Evolutionary conservation across 1,284 basidiomycete genomes (phyloP).

Genomic region (Inonotus hispidus): DNA sequence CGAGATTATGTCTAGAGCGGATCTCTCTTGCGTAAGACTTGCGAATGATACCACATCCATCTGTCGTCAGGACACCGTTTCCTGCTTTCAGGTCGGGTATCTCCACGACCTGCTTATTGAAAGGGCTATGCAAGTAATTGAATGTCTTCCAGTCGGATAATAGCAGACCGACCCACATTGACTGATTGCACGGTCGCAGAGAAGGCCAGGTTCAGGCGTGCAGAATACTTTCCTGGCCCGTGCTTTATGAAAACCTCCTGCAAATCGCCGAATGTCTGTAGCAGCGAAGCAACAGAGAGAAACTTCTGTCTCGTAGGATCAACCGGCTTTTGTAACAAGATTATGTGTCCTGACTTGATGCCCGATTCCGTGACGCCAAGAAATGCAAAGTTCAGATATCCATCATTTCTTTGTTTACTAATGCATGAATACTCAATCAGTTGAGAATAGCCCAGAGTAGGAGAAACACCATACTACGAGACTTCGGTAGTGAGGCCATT

Average conservation of each 20-base stretch:
- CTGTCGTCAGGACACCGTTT: constrained; percentile 23
- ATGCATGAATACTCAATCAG: not conserved
- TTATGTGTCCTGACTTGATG: constrained; percentile 21
- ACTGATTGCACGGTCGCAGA: constrained; percentile 22
- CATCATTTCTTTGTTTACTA: not conserved
- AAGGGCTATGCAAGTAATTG: constrained; percentile 16
- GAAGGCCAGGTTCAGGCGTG: constrained; percentile 25
- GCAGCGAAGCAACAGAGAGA: constrained; percentile 20
- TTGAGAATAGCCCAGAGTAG: not conserved
- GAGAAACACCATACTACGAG: not conserved
- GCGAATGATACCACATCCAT: constrained; percentile 26
- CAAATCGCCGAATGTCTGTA: constrained; percentile 22
- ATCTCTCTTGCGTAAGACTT: constrained; percentile 22
- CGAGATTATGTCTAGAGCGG: constrained; percentile 13
- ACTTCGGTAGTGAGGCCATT: not conserved
- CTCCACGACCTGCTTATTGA: constrained; percentile 6
- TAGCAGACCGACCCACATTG: constrained; percentile 16
- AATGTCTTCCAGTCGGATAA: not conserved
- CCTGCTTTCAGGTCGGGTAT: constrained; percentile 21
- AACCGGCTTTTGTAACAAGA: constrained; percentile 20
- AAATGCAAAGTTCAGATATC: not conserved
- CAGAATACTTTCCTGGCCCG: constrained; percentile 26
- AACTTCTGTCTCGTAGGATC: constrained; percentile 13
- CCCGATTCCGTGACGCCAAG: constrained; percentile 25
- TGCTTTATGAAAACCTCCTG: constrained; percentile 19